Evolutionary conservation across 2,329 filamentous ascomycete species (phyloP), one percentile per base, ranked within the genome.

Genomic region (Huntiella abstrusa): DNA sequence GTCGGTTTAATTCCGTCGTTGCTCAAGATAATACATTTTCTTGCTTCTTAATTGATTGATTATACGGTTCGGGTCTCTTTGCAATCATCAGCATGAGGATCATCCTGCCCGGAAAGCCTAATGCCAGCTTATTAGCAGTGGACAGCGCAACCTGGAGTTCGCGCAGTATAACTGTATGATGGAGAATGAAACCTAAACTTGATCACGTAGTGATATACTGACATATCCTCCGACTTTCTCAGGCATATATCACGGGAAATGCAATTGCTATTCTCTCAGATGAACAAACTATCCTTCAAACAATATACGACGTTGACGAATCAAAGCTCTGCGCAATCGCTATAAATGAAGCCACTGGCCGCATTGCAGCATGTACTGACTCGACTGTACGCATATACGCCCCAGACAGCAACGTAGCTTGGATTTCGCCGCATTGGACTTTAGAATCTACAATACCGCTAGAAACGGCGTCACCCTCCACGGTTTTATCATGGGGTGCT

Each of bases 221-320:
- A 46, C 37, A 13, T 28, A 33, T 13, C 33, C 28, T 37, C 36
- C 11, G 3, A 7, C 19, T 8, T 42, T 32, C 6, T 28, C 56
- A 92, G 84, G 75, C 77, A 44, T 98, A 96, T 63, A 81, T 95
- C 53, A 91, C 83, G 50, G 88, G 88, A 56, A 83, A 80, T 62
- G 84, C 84, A 51, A 75, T 96, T 53, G 76, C 91, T 45, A 79
- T 98, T 55, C 76, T 96, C 54, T 73, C 75, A 57, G 80, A 77
- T 43, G 73, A 83, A 45, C 70, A 79, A 51, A 73, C 73, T 46
- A 74, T 95, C 52, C 63, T 94, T 33, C 91, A 98, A 61, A 95
- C 87, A 3, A 80, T 93, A 54, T 93, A 94, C 64, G 78, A 91
- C 56, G 80, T 91, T 56, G 80, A 92, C 56, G 68, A 76, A 17